These are phyloP conservation scores for Dothideomycetes sp. DNA, from an alignment of 2,329 filamentous ascomycete genomes.

Conservation along the genomic window DNA sequence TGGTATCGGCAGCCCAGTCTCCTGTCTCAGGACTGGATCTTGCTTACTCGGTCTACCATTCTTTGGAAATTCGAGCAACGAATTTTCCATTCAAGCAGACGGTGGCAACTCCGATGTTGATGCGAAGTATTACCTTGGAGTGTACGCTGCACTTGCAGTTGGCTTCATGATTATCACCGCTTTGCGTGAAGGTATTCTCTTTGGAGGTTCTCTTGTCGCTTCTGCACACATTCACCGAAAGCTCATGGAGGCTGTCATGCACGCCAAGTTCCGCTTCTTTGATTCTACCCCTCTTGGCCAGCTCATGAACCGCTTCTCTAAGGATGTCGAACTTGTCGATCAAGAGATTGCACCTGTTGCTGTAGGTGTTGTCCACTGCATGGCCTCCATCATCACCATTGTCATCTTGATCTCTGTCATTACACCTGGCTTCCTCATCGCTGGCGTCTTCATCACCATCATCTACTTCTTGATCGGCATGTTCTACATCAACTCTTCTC, in stretches of 20 bases:
- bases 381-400: slow-evolving; percentile 67
- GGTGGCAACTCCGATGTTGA: slow-evolving; percentile 49
- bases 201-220: slow-evolving; percentile 81
- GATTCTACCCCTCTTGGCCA: slow-evolving; percentile 92
- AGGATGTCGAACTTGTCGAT: slow-evolving; percentile 88
- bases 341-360: slow-evolving; percentile 92
- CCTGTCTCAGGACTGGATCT: slow-evolving; percentile 38
- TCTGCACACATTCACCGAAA: slow-evolving; percentile 73
- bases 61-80: slow-evolving; percentile 9
- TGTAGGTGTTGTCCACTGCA: slow-evolving; percentile 59
- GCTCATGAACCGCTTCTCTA: slow-evolving; percentile 97
- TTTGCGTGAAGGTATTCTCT: slow-evolving; percentile 74
- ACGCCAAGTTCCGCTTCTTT: slow-evolving; percentile 95
- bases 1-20: slow-evolving; percentile 30
- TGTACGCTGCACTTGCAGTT: slow-evolving; percentile 73
- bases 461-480: slow-evolving; percentile 74
- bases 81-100: slow-evolving; percentile 7
- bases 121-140: slow-evolving; percentile 67
- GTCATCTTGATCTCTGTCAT: slow-evolving; percentile 78
- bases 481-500: slow-evolving; percentile 86
- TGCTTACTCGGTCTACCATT: slow-evolving; percentile 36
- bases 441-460: slow-evolving; percentile 70
- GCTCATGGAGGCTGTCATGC: slow-evolving; percentile 67
- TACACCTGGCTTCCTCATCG: slow-evolving; percentile 82
- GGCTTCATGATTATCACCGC: slow-evolving; percentile 73